Evolutionary conservation across 345 rosid species (phyloP), one percentile per base, ranked within the genome.

Genomic region (Ailanthus altissimus): DNA sequence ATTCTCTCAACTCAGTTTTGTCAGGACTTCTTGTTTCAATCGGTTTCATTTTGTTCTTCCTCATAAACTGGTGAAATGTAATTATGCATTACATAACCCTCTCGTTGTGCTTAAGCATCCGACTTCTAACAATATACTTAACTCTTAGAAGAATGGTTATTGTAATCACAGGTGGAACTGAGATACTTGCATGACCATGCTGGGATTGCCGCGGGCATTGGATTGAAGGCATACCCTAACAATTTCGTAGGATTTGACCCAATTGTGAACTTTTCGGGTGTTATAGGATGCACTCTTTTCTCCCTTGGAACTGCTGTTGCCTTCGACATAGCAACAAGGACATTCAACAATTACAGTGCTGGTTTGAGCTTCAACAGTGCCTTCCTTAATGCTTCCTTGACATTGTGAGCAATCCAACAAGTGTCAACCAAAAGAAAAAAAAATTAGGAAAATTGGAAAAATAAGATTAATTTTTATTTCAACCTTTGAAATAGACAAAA

Each of bases 341-440:
- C 77, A 21, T 75, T 87, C 26, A 57, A 70, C 73, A 67, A 84
- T 21, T 67, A 82, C 79, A 79, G 75, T 70, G 85, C 84, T 8
- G 90, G 90, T 60, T 69, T 88, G 20, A 81, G 86, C 83, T 78
- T 88, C 80, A 83, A 80, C 72, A 58, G 28, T 67, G 63, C 74
- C 60, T 78, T 58, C 80, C 64, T 87, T 8, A 57, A 42, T 49
- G 82, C 88, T 76, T 84, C 94, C 78, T 74, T 90, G 72, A 84
- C 79, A 70, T 8, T 85, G 94, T 88, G 70, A 84, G 90, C 82
- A 73, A 70, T 53, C 74, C 47, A 14, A 36, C 50, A 28, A 23
- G 26, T 21, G 53, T 20, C 1, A 36, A 61, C 2, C 15, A 25
- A 2, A 26, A 26, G 2, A 62, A 53, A 50, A 4, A 0, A 26